Base-by-base conservation (phyloP, 768 basidiomycete genomes). In the Asterophora parasitica region DNA sequence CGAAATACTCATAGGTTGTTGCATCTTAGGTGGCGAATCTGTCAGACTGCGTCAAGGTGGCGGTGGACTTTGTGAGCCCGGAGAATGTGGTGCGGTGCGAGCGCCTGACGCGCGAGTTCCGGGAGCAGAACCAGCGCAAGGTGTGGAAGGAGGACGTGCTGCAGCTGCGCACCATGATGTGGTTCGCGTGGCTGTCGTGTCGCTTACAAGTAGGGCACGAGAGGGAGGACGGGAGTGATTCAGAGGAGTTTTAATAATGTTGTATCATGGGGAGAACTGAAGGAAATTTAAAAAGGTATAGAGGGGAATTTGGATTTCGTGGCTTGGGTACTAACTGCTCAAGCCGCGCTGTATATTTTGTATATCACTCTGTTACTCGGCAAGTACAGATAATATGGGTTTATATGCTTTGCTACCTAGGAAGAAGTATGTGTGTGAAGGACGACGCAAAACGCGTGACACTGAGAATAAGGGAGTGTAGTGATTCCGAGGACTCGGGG, bases 131-230 rank as follows among this genome's bases (percentile, higher is more conserved):
- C 60, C 82, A 85, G 63, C 78, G 79, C 42, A 82, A 82, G 73
- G 84, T 78, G 35, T 97, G 94, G 94, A 93, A 94, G 65, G 87
- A 92, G 62, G 94, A 97, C 61, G 88, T 95, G 4, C 72, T 97
- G 57, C 91, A 94, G 68, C 73, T 96, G 52, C 76, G 86, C 49
- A 88, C 85, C 48, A 92, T 92, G 82, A 85, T 96, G 81, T 92
- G 92, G 87, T 94, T 88, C 59, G 85, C 88, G 28, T 93, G 91
- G 91, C 67, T 88, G 57, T 85, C 85, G 40, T 85, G 85, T 48
- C 64, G 65, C 41, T 65, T 59, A 28, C 69, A 63, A 50, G 73
- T 75, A 44, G 35, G 23, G 43, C 15, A 26, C 7, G 28, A 48
- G 20, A 23, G 17, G 12, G 41, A 48, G 32, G 35, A 42, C 12